Evolutionary conservation across 805 yeast genomes (phyloP), one percentile per base, ranked within the genome.

Genomic region (Grigorovia transvaalensis): DNA sequence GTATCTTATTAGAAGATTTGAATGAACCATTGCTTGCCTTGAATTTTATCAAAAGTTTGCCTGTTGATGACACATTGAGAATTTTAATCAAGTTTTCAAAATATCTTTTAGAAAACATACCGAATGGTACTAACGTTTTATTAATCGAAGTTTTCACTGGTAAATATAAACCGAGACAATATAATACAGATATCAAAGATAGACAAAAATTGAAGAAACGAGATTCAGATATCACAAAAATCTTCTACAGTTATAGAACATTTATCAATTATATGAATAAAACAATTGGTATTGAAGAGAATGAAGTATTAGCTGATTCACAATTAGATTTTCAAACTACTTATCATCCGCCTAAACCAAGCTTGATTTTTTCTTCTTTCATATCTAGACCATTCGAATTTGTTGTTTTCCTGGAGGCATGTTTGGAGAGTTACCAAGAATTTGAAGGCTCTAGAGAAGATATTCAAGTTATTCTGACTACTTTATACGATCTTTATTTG

Each of bases 141-240:
- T 71, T 91, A 52, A 89, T 93, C 49, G 84, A 85, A 30, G 85
- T 91, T 0, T 93, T 91, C 63, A 91, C 98, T 0, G 97, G 97
- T 0, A 81, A 79, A 51, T 91, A 84, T 64, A 71, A 68, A 30
- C 84, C 88, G 3, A 66, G 63, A 27, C 58, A 57, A 4, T 59
- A 56, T 45, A 23, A 44, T 12, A 48, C 29, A n/a, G 44, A 49
- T 9, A 18, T 47, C 1, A 51, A 49, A 8, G 54, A 45, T 45
- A 54, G 46, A 43, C 51, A 20, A 35, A 44, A 51, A 13, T 23
- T 46, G 15, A 27, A 23, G 17, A 47, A 44, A 50, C 44, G 46
- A 44, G 41, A 20, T 50, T 51, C 27, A 40, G 65, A 42, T 17
- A 46, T 54, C 9, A 51, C 59, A 56, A 47, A 67, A 57, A 74